These are phyloP conservation scores for Xylaria venustula DNA, from an alignment of 495 filamentous ascomycete species.

Conservation along the genomic window DNA sequence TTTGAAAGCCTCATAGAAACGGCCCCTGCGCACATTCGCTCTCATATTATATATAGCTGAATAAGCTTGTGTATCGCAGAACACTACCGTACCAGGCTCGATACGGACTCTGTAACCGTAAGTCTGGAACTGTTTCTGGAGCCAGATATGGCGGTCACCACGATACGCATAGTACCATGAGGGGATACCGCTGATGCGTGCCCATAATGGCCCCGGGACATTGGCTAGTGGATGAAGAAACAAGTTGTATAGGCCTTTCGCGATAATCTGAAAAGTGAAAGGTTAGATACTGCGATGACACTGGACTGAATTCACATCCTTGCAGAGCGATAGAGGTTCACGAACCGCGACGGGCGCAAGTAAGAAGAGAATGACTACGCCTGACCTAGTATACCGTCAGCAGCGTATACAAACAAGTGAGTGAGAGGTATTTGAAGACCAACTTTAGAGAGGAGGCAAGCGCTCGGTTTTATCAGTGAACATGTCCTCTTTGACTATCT, in stretches of 20 bases:
- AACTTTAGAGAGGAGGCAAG: no score
- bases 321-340: not conserved
- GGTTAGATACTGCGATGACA: not conserved
- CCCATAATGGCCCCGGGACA: constrained; percentile 22
- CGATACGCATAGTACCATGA: constrained; percentile 22
- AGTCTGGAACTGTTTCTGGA: constrained; percentile 21
- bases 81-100: constrained; percentile 27
- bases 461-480: no score
- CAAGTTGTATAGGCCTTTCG: constrained; percentile 17
- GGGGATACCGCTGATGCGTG: constrained; percentile 12
- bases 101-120: constrained; percentile 30
- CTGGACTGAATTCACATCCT: no score
- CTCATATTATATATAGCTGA: constrained; percentile 28
- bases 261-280: not conserved
- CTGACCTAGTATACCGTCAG: no score
- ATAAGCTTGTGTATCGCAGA: constrained; percentile 25
- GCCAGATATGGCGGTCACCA: constrained; percentile 25
- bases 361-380: not conserved
- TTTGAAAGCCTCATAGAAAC: constrained; percentile 23
- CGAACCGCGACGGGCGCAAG: not conserved
- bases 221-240: constrained; percentile 24
- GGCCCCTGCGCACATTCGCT: constrained; percentile 25
- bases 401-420: no score
- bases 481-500: no score
- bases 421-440: no score